A percentile compares a stretch with the other conserved stretches of the same genome.
phyloP scores from a whole-genome alignment of 257 asterid species.

The Solanum rostratum region DNA sequence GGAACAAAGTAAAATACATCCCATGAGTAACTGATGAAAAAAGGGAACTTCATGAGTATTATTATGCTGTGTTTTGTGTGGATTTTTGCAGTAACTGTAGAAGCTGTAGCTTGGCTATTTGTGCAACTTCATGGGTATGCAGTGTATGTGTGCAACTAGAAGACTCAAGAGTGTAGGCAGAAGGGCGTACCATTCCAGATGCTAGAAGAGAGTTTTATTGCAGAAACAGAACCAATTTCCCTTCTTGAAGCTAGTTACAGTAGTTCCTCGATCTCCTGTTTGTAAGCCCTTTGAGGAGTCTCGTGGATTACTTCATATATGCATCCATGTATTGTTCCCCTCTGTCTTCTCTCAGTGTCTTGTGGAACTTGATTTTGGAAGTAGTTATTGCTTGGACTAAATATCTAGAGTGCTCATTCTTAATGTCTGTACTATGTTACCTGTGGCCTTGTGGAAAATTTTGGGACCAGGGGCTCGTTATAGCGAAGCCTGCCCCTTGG shows the following conservation, averaged over 20 bases:
- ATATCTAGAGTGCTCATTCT: not conserved
- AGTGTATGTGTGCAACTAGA: not conserved
- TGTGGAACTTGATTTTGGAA: not conserved
- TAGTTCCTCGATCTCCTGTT: not conserved
- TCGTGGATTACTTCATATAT: not conserved
- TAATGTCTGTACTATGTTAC: not conserved
- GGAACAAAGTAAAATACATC: not conserved
- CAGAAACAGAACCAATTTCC: not conserved
- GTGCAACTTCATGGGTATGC: not conserved
- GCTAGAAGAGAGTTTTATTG: not conserved
- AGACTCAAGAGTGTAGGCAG: not conserved
- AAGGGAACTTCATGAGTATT: not conserved
- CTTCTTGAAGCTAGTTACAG: not conserved
- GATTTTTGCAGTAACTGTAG: not conserved
- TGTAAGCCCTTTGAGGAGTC: not conserved
- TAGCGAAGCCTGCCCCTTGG: too few species aligned
- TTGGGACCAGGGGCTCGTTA: too few species aligned
- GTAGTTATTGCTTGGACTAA: not conserved
- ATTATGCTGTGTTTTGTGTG: not conserved
- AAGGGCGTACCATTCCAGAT: not conserved
- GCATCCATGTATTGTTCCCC: not conserved
- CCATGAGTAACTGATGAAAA: not conserved
- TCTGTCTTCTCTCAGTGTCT: not conserved
- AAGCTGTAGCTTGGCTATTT: not conserved
- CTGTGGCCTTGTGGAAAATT: not conserved